Conservation (phyloP, 2,329 filamentous ascomycete genomes). For the Elsinoe batatas region DNA sequence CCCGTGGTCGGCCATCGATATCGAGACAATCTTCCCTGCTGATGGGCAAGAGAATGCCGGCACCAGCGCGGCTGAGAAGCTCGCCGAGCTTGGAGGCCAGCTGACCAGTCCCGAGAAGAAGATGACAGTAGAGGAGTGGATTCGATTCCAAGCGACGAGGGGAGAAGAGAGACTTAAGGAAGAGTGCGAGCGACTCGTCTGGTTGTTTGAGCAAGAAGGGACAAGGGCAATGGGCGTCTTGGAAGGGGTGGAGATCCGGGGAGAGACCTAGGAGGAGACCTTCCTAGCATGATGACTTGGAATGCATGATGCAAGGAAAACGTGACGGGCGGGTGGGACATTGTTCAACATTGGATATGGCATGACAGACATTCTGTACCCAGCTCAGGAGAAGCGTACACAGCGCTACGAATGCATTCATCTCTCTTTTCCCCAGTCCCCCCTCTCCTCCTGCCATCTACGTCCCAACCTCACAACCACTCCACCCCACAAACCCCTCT, state of each 20-base stretch:
- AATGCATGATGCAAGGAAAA: background rate
- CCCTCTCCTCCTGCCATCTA: background rate
- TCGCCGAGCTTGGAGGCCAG: conserved; percentile 40
- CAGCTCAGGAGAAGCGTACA: background rate
- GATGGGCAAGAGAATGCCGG: conserved; percentile 35
- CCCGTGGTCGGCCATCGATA: conserved; percentile 64
- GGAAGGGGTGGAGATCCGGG: conserved; percentile 56
- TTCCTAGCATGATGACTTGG: background rate
- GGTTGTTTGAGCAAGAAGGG: conserved; percentile 74
- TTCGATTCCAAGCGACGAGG: conserved; percentile 66
- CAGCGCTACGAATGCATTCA: background rate
- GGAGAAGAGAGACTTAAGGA: conserved; percentile 69
- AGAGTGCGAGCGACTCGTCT: conserved; percentile 77
- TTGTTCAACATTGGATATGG: background rate
- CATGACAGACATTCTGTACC: background rate
- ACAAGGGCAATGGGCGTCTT: conserved; percentile 65
- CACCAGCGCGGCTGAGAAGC: conserved; percentile 35
- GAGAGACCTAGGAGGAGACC: conserved; percentile 38
- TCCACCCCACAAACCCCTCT: background rate
- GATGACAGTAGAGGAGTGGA: conserved; percentile 94
- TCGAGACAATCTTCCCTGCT: conserved; percentile 52
- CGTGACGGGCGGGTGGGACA: background rate
- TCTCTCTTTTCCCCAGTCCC: background rate
- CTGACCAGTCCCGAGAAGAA: conserved; percentile 68
- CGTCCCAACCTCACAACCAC: background rate